phyloP scores from a whole-genome alignment of 2,329 filamentous ascomycete genomes.

The Tetracladium maxilliforme region DNA sequence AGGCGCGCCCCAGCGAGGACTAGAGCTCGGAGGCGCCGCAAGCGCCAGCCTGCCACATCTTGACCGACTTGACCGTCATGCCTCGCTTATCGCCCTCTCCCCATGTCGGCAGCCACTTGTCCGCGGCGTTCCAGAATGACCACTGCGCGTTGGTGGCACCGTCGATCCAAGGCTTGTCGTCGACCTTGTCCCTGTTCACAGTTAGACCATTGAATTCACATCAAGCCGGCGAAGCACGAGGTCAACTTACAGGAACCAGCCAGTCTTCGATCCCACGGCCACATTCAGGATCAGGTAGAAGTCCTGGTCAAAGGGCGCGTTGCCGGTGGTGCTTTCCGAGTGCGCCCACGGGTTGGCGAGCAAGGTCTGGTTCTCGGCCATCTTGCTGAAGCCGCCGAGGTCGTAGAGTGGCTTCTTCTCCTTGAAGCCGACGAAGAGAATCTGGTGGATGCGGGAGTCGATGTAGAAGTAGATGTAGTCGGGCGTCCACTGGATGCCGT shows the following conservation, averaged over 20 bases:
- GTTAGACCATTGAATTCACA: slow-evolving; percentile 3
- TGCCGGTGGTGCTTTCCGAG: slow-evolving; percentile 19
- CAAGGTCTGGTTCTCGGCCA: slow-evolving; percentile 23
- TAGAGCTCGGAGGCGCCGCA: too few relatives aligned
- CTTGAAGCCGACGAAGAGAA: slow-evolving; percentile 21
- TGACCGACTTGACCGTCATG: slow-evolving; percentile 29
- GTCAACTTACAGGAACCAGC: slow-evolving; percentile 25
- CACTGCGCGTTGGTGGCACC: slow-evolving; percentile 19
- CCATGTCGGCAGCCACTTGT: slow-evolving; percentile 31
- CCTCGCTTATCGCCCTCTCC: slow-evolving; percentile 22
- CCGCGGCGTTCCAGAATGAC: slow-evolving; percentile 25
- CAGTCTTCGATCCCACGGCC: slow-evolving; percentile 30
- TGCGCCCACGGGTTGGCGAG: slow-evolving; percentile 27
- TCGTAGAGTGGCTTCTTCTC: slow-evolving; percentile 19
- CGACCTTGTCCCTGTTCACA: slow-evolving; percentile 21
- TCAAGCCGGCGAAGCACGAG: neutral
- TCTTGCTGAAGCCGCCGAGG: slow-evolving; percentile 23
- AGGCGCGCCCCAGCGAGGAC: too few relatives aligned
- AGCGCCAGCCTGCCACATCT: slow-evolving; percentile 27
- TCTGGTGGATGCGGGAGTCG: slow-evolving; percentile 25
- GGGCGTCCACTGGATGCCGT: slow-evolving; percentile 34
- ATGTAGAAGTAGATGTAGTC: slow-evolving; percentile 38
- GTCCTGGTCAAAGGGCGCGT: slow-evolving; percentile 33
- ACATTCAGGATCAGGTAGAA: slow-evolving; percentile 37
- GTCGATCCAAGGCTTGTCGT: slow-evolving; percentile 30